These are phyloP conservation scores for Cutaneotrichosporon daszewskae DNA, from an alignment of 1,284 basidiomycete genomes.

Conservation along the genomic window DNA sequence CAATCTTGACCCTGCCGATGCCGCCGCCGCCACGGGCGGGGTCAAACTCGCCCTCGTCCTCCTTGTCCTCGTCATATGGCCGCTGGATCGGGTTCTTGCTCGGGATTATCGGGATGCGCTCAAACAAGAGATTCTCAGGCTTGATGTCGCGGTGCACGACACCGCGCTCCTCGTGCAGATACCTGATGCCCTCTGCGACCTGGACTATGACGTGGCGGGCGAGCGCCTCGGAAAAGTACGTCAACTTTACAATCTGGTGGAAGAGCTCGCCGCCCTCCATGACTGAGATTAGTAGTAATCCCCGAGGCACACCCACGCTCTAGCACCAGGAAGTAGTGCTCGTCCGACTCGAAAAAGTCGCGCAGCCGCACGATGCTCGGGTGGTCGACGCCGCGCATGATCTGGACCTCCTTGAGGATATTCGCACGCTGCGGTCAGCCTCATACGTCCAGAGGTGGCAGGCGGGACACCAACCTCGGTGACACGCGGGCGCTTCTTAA, in stretches of 20 bases:
- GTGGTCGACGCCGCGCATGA: slow-evolving; percentile 94
- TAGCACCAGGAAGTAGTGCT: slow-evolving; percentile 90
- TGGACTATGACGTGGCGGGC: slow-evolving; percentile 95
- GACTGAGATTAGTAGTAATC: slow-evolving; percentile 51
- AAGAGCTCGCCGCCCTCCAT: slow-evolving; percentile 98
- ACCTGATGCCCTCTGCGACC: slow-evolving; percentile 90
- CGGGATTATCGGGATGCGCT: slow-evolving; percentile 86
- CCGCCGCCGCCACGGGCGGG: slow-evolving; percentile 90
- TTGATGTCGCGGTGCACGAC: slow-evolving; percentile 91
- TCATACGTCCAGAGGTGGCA: not conserved
- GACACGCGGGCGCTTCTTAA: slow-evolving; percentile 87
- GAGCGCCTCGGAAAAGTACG: slow-evolving; percentile 94
- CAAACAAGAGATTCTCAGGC: slow-evolving; percentile 95
- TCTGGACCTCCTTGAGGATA: slow-evolving; percentile 99
- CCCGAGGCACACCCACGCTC: slow-evolving; percentile 60
- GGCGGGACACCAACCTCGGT: slow-evolving; percentile 67
- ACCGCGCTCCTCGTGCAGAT: slow-evolving; percentile 95
- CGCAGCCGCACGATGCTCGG: slow-evolving; percentile 82
- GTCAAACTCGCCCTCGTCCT: slow-evolving; percentile 95
- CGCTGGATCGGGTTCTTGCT: slow-evolving; percentile 69
- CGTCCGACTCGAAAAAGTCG: slow-evolving; percentile 82
- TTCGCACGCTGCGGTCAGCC: slow-evolving; percentile 72
- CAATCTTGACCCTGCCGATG: slow-evolving; percentile 97
- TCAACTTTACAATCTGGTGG: slow-evolving; percentile 98
- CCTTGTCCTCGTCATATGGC: slow-evolving; percentile 97